Evolutionary conservation across 768 basidiomycete species (phyloP), one percentile per base, ranked within the genome.

Genomic region (Hypsizygus marmoreus): DNA sequence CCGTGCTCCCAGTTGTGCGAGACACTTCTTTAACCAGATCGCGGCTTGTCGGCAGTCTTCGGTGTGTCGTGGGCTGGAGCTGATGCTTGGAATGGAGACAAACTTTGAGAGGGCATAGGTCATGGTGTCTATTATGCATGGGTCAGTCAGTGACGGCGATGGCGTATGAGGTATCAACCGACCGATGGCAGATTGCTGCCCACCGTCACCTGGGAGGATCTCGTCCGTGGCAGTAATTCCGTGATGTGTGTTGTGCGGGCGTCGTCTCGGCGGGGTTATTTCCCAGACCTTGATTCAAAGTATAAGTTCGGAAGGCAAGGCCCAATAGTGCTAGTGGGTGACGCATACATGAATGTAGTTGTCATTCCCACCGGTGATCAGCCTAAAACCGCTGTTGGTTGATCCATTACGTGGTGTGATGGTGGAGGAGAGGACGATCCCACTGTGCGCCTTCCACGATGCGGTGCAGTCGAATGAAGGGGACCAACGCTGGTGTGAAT

Each of bases 41-140:
- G 93, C 94, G 1, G 92, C 90, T 61, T 98, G 95, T 41, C 93
- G 79, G 61, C 97, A 99, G 61, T 95, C 87, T 63, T 92, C 91
- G 44, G 81, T 76, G 60, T 88, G 81, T 1, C 68, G 60, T 1
- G 80, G 75, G 45, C 75, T 74, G 37, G 77, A 81, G 57, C 91
- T 93, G 39, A 99, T 79, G 34, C 93, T 95, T 1, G 85, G 90
- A 31, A 94, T 88, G 0, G 91, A 82, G 5, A 97, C 75, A 51
- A 99, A 91, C 59, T 89, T 88, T 0, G 86, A 83, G 4, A 95
- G 72, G 0, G 90, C 90, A 57, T 85, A 86, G 2, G 82, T 74
- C 72, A 95, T 74, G 10, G 82, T 81, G 55, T 92, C 91, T 81
- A 14, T 6, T 20, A 56, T 20, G 56, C 43, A 3, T 42, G 12